Conservation (phyloP, 441 rosid genomes). For the Adansonia madagascariensis region DNA sequence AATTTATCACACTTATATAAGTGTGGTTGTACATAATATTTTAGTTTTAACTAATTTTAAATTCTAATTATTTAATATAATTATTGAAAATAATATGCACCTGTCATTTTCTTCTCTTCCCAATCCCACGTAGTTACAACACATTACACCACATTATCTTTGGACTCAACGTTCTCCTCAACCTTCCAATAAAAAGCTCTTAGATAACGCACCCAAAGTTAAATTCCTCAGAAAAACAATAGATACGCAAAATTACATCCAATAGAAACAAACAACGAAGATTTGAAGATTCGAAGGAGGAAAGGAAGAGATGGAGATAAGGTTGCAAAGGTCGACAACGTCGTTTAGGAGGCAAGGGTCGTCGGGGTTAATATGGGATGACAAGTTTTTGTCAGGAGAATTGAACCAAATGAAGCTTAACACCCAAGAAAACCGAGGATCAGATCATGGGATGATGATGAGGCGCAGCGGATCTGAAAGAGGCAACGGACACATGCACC, state of each 20-base stretch:
- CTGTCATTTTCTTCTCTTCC: slow-evolving; percentile 30
- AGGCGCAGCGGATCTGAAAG: slow-evolving; percentile 42
- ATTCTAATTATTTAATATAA: too few relatives aligned
- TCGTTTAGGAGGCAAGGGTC: slow-evolving; percentile 75
- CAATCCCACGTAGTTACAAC: neutral
- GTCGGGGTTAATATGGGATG: slow-evolving; percentile 64
- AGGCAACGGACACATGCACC: slow-evolving; percentile 29
- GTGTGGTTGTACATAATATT: too few relatives aligned
- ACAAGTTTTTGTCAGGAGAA: slow-evolving; percentile 52
- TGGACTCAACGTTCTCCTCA: slow-evolving; percentile 21
- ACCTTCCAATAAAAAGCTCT: neutral
- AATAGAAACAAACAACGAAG: too few relatives aligned
- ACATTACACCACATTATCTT: neutral
- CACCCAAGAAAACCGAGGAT: neutral
- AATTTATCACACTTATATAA: too few relatives aligned
- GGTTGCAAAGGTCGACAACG: slow-evolving; percentile 55
- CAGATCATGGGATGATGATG: neutral
- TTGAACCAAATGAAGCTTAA: slow-evolving; percentile 29
- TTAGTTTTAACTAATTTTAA: too few relatives aligned
- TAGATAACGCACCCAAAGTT: neutral
- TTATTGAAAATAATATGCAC: neutral
- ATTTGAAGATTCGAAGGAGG: neutral
- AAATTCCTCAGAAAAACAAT: neutral
- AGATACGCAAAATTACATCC: too few relatives aligned
- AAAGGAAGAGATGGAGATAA: slow-evolving; percentile 28